Conservation (phyloP, 2,329 filamentous ascomycete genomes). For the Trichoderma koningii region DNA sequence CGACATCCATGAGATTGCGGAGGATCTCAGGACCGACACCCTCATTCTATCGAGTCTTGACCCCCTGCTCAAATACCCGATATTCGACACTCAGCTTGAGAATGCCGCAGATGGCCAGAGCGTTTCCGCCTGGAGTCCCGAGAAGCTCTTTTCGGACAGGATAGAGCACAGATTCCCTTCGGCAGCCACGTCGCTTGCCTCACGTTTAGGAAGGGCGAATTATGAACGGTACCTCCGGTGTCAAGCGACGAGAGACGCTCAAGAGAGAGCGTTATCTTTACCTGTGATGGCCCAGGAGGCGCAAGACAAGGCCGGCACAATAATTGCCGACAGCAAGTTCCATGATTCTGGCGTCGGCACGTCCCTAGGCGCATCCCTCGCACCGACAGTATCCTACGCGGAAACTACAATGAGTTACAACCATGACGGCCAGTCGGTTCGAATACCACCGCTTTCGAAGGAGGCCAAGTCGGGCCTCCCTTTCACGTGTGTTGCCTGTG, state of each 20-base stretch:
- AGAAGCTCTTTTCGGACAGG: background rate
- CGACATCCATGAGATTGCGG: constrained; percentile 10
- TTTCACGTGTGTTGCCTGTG: background rate
- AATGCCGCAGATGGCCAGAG: background rate
- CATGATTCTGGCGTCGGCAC: background rate
- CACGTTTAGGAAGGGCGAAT: background rate
- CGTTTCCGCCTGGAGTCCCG: background rate
- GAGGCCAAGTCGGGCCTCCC: background rate
- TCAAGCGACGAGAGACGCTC: background rate
- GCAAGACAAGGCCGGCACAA: background rate
- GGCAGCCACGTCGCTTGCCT: background rate
- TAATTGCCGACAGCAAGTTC: background rate
- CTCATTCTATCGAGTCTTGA: background rate
- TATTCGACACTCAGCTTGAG: background rate
- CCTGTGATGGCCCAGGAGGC: background rate
- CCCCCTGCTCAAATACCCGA: background rate
- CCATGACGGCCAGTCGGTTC: background rate
- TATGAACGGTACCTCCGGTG: constrained; percentile 7
- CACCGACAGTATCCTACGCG: background rate
- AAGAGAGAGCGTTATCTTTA: background rate
- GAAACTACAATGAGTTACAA: background rate
- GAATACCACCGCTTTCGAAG: background rate
- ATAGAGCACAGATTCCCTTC: background rate
- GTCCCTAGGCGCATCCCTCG: background rate
- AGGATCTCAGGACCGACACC: constrained; percentile 1